Evolutionary conservation across 208 protist genomes (phyloP).

Genomic region (Acanthamoeba triangularis): DNA sequence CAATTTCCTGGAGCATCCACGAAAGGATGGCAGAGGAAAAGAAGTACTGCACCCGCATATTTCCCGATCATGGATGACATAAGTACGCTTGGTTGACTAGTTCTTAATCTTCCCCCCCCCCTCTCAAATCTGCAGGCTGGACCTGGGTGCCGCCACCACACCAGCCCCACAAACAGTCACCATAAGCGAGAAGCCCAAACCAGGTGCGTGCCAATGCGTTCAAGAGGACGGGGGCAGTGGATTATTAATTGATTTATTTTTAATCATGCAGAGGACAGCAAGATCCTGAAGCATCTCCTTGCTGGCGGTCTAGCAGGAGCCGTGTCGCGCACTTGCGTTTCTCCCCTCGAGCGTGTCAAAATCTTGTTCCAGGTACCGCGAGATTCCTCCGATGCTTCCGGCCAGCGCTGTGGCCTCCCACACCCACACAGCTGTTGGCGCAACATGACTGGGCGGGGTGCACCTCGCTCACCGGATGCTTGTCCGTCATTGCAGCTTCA

Average conservation of each 20-base stretch:
- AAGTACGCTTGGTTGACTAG: neutral
- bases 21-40: slow-evolving; percentile 31
- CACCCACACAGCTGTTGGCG: neutral
- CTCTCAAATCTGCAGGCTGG: neutral
- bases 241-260: neutral
- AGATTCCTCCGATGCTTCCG: neutral
- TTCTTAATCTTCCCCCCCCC: neutral
- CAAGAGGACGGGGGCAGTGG: neutral
- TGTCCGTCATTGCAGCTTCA: neutral
- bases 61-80: neutral
- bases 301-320: slow-evolving; percentile 96
- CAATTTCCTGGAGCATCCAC: neutral
- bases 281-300: slow-evolving; percentile 93
- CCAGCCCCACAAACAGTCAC: slow-evolving; percentile 30
- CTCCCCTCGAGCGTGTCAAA: slow-evolving; percentile 96
- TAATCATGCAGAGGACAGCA: slow-evolving; percentile 16
- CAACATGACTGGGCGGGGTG: neutral
- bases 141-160: neutral
- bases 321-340: slow-evolving; percentile 95
- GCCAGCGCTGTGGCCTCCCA: too few species aligned
- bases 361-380: slow-evolving; percentile 96
- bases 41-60: neutral
- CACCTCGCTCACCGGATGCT: neutral
- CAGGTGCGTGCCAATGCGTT: neutral
- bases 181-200: slow-evolving; percentile 47